These are phyloP conservation scores for Fulvia fulva DNA, from an alignment of 2,329 filamentous ascomycete genomes.

Conservation along the genomic window DNA sequence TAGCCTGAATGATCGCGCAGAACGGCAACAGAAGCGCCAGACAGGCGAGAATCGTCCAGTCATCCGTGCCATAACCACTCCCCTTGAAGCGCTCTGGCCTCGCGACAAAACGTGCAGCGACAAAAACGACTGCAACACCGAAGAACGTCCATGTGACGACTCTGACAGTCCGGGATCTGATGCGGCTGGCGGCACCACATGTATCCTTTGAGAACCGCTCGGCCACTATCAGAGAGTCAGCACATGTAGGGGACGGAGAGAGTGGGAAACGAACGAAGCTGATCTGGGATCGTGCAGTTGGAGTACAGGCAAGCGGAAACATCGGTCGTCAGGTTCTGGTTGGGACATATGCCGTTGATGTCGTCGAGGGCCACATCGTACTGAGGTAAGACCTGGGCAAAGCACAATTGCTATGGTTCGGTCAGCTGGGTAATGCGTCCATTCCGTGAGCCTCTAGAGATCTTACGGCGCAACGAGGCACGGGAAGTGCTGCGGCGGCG, in stretches of 20 bases:
- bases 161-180: conserved; percentile 5
- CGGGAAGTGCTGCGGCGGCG: not conserved
- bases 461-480: conserved; percentile 3
- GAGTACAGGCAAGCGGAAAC: conserved; percentile 16
- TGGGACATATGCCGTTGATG: conserved; percentile 16
- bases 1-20: conserved; percentile 15
- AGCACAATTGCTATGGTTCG: conserved; percentile 14
- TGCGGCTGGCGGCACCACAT: conserved; percentile 15
- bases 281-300: conserved; percentile 20
- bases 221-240: conserved; percentile 11
- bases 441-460: not conserved
- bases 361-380: conserved; percentile 13
- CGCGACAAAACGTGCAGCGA: conserved; percentile 15
- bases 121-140: conserved; percentile 16
- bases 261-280: conserved; percentile 8
- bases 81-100: conserved; percentile 18
- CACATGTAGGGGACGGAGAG: not conserved
- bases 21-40: conserved; percentile 14
- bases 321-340: conserved; percentile 18
- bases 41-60: conserved; percentile 19
- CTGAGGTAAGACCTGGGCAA: conserved; percentile 16
- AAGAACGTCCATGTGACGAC: conserved; percentile 18
- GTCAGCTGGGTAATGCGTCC: not conserved
- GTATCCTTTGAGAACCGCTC: conserved; percentile 15
- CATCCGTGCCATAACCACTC: conserved; percentile 19